A percentile compares a stretch with the other conserved stretches of the same genome.
These are phyloP conservation scores for Citrus australasica DNA, from an alignment of 345 rosid genomes.

Conservation along the genomic window DNA sequence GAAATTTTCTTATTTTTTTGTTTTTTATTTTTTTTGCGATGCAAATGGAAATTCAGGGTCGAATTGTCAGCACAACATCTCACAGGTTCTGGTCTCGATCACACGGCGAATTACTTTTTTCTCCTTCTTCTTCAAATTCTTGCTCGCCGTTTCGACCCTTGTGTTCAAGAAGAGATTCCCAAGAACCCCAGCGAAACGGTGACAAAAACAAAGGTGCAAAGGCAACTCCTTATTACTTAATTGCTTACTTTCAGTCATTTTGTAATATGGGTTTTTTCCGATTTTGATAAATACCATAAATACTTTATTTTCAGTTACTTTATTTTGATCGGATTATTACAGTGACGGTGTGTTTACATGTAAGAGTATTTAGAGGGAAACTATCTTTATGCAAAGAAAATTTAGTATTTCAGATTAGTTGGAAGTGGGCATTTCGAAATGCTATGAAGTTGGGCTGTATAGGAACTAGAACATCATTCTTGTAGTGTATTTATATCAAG, in stretches of 20 bases:
- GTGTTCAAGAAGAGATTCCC: conserved; percentile 41
- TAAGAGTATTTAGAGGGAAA: background rate
- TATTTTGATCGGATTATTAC: background rate
- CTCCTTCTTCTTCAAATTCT: background rate
- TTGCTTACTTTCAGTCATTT: background rate
- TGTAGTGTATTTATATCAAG: background rate
- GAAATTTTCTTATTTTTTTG: background rate
- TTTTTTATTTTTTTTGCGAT: background rate
- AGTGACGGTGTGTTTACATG: background rate
- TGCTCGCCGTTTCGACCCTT: conserved; percentile 23
- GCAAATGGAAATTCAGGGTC: conserved; percentile 48
- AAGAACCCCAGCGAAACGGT: conserved; percentile 34
- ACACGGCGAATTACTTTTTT: background rate
- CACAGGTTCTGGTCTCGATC: conserved; percentile 7
- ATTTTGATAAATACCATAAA: no score
- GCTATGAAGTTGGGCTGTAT: background rate
- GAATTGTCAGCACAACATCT: conserved; percentile 21
- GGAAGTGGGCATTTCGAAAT: background rate
- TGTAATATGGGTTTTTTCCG: background rate
- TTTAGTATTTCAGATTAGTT: background rate
- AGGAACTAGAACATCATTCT: background rate
- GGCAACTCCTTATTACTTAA: background rate
- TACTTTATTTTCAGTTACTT: background rate
- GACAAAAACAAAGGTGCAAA: conserved; percentile 26
- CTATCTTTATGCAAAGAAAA: background rate